These are phyloP conservation scores for Flaveria linearis DNA, from an alignment of 129 eudicot genomes.

Conservation along the genomic window DNA sequence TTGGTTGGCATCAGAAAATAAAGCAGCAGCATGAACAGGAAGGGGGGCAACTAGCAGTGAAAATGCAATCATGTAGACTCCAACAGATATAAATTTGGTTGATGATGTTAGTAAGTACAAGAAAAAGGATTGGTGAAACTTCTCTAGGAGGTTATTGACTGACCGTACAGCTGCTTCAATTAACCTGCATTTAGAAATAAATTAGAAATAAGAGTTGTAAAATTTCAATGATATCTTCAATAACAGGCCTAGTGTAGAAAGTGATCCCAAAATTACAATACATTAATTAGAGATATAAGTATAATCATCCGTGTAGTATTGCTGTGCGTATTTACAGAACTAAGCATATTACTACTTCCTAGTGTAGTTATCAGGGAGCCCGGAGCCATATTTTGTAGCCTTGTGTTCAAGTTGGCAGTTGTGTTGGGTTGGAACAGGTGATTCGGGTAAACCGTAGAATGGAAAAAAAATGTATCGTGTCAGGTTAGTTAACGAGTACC, in stretches of 20 bases:
- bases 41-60: constrained; percentile 86
- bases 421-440: too few species aligned
- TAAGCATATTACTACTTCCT: too few species aligned
- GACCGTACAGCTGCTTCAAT: constrained; percentile 83
- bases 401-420: too few species aligned
- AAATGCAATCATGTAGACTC: constrained; percentile 96
- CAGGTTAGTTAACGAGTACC: too few species aligned
- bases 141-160: constrained; percentile 91
- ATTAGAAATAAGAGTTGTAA: background rate
- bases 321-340: too few species aligned
- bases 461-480: too few species aligned
- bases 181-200: constrained; percentile 56
- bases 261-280: too few species aligned
- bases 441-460: too few species aligned
- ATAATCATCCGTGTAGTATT: too few species aligned
- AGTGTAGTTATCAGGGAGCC: too few species aligned
- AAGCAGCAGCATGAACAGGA: constrained; percentile 83
- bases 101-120: constrained; percentile 82
- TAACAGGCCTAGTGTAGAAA: background rate
- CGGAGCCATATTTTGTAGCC: too few species aligned
- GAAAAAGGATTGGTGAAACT: constrained; percentile 96
- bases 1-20: constrained; percentile 60
- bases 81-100: constrained; percentile 86
- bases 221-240: constrained; percentile 15
- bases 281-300: too few species aligned